These are phyloP conservation scores for Ophiosphaerella herpotricha DNA, from an alignment of 2,329 filamentous ascomycete species.

Conservation along the genomic window DNA sequence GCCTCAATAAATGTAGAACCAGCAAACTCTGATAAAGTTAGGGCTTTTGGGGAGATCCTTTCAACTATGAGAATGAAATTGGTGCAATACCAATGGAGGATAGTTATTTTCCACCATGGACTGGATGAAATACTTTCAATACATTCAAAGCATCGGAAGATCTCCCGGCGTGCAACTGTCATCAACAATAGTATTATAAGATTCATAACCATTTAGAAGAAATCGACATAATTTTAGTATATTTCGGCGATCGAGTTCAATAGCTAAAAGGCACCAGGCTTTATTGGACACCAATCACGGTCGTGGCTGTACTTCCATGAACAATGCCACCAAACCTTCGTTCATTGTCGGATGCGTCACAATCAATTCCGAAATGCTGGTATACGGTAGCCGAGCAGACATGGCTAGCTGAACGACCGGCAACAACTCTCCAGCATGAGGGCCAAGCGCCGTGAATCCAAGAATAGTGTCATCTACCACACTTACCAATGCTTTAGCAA, in stretches of 20 bases:
- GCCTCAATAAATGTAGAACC: not conserved
- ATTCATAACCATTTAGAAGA: too few relatives aligned
- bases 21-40: slow-evolving; percentile 16
- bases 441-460: slow-evolving; percentile 17
- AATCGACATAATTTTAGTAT: too few relatives aligned
- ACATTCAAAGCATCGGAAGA: too few relatives aligned
- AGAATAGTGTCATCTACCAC: slow-evolving; percentile 3
- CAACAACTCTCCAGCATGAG: slow-evolving; percentile 14
- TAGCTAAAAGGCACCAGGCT: not conserved
- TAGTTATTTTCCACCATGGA: slow-evolving; percentile 27
- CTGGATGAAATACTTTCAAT: slow-evolving; percentile 6
- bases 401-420: slow-evolving; percentile 20
- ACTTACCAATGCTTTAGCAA: slow-evolving; percentile 12
- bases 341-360: slow-evolving; percentile 16
- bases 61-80: slow-evolving; percentile 39
- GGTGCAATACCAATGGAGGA: slow-evolving; percentile 22
- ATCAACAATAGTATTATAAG: too few relatives aligned
- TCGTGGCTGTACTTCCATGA: slow-evolving; percentile 2
- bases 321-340: slow-evolving; percentile 12
- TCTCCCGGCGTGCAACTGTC: too few relatives aligned
- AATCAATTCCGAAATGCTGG: slow-evolving; percentile 9
- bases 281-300: not conserved
- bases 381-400: slow-evolving; percentile 10
- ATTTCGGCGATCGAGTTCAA: too few relatives aligned
- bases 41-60: slow-evolving; percentile 47